Percentiles rank a stretch among this genome's conserved stretches.
Conservation (phyloP, 1,284 basidiomycete species). For the Athelia sp. region DNA sequence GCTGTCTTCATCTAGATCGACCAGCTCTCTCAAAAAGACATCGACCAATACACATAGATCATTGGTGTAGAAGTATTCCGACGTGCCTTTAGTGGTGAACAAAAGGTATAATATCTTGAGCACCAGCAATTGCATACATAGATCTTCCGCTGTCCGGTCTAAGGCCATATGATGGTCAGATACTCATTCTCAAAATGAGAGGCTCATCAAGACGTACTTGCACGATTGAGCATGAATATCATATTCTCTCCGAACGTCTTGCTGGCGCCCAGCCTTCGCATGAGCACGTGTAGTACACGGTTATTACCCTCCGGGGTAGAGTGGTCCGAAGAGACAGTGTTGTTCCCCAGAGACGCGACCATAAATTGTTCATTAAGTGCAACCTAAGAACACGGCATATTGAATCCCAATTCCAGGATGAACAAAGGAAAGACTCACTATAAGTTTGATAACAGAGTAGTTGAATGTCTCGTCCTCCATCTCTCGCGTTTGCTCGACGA, state of each 20-base stretch:
- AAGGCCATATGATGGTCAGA: conserved; percentile 5
- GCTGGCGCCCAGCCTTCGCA: conserved; percentile 76
- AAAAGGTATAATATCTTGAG: conserved; percentile 94
- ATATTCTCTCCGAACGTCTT: conserved; percentile 98
- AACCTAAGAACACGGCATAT: conserved; percentile 41
- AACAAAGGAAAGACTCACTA: conserved; percentile 50
- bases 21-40: conserved; percentile 90
- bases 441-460: conserved; percentile 89
- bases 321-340: conserved; percentile 13
- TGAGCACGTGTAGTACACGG: conserved; percentile 79
- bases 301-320: conserved; percentile 48
- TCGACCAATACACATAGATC: conserved; percentile 95
- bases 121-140: conserved; percentile 93
- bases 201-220: conserved; percentile 51
- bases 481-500: conserved; percentile 89
- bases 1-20: conserved; percentile 88
- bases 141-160: conserved; percentile 83
- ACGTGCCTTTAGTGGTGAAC: conserved; percentile 90
- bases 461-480: conserved; percentile 91
- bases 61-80: conserved; percentile 98
- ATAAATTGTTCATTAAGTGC: conserved; percentile 99
- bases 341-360: conserved; percentile 59
- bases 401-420: conserved; percentile 1
- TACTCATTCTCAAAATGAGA: neutral
- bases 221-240: conserved; percentile 98